phyloP scores from a whole-genome alignment of 768 basidiomycete species.

The Termitomyces sp. region DNA sequence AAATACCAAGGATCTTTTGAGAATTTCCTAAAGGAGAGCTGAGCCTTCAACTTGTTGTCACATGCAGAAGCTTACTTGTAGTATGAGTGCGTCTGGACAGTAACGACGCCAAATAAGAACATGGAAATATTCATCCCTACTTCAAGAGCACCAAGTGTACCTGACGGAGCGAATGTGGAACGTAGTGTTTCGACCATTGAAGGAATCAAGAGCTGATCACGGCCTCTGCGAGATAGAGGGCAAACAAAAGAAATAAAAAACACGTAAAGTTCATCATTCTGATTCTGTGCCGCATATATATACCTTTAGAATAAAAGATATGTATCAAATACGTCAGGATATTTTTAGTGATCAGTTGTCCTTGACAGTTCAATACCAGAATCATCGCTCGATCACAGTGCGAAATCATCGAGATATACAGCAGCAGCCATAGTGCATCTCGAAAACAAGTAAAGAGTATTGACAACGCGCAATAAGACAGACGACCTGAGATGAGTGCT shows the following conservation, averaged over 20 bases:
- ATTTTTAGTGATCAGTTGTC: too few species aligned
- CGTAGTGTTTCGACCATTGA: background rate
- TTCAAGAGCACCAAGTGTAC: background rate
- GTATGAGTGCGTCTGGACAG: background rate
- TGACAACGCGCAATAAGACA: too few species aligned
- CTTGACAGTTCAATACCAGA: too few species aligned
- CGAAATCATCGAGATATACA: too few species aligned
- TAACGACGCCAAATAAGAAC: background rate
- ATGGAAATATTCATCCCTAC: background rate
- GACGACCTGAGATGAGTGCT: too few species aligned
- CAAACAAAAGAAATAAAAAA: background rate
- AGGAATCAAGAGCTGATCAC: background rate
- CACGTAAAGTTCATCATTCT: background rate
- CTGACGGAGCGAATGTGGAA: background rate
- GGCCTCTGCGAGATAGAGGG: background rate
- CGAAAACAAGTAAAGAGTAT: too few species aligned
- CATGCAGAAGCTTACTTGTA: background rate
- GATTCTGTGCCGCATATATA: background rate
- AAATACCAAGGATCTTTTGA: background rate
- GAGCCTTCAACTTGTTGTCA: background rate
- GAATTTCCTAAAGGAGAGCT: background rate
- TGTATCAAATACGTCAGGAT: background rate
- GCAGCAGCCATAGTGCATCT: too few species aligned
- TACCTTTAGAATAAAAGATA: too few species aligned
- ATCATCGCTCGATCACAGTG: too few species aligned